Evolutionary conservation across 2,329 filamentous ascomycete species (phyloP), one percentile per base, ranked within the genome.

Genomic region (Thielaviopsis euricoi): DNA sequence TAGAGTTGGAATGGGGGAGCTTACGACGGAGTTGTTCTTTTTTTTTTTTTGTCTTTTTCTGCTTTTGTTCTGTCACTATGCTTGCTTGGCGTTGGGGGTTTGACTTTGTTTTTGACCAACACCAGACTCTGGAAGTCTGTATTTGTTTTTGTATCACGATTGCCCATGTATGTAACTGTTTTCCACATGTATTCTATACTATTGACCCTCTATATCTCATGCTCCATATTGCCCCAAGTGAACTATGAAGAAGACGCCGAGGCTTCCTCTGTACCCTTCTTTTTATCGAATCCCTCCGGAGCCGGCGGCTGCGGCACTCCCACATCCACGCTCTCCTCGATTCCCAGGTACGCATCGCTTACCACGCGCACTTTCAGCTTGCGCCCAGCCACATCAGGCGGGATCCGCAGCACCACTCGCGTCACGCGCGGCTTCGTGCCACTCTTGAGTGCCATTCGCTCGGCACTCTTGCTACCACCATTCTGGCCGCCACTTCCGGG

Each of bases 281-380:
- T 57, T 52, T 40, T 55, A 52, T 61, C 52, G 57, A 56, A 52
- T 3, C 57, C 61, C 10, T 55, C 54, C 2, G 58, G 58, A 21
- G 64, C 67, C 2, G 78, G 77, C 56, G 70, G 65, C 29, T 69
- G 71, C 19, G 79, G 79, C n/a, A 82, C 70, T 22, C 78, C 73
- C 0, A 81, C 72, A 1, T 73, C 75, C 43, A 71, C 60, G 1
- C 77, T 60, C 23, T 80, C 74, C 66, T 79, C 74, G 76, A 97
- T 81, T 0, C 86, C 88, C 37, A 89, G 74, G 70, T 97, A 97
- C 17, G 82, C 83, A 74, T 97, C 93, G 69, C 91, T 97, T 19
- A 93, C 74, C 2, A 96, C 82, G 61, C 79, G 68, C 2, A 96
- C 78, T 66, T 89, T 85, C 10, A 95, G 70, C 67, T 78, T 85